phyloP scores from a whole-genome alignment of 352 stramenopile genomes.

The Globisporangium parvum region DNA sequence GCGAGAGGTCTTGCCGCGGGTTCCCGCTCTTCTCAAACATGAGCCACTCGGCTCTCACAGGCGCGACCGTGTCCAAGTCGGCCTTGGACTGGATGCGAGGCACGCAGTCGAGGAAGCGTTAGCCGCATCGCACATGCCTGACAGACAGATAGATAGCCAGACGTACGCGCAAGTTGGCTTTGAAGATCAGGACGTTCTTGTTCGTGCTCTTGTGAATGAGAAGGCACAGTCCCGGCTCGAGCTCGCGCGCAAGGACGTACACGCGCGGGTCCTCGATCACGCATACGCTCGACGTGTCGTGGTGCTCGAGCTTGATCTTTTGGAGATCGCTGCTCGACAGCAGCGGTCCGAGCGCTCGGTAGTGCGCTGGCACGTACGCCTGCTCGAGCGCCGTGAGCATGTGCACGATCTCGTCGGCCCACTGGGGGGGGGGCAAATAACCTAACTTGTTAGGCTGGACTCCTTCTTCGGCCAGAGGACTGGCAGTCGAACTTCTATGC shows the following conservation, averaged over 20 bases:
- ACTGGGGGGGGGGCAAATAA: no score
- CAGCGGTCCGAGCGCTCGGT: slow-evolving; percentile 44
- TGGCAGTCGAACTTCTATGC: no score
- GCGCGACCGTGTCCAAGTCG: slow-evolving; percentile 25
- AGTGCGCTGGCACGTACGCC: slow-evolving; percentile 46
- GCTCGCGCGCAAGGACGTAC: slow-evolving; percentile 37
- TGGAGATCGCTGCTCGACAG: slow-evolving; percentile 31
- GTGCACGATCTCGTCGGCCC: slow-evolving; percentile 48
- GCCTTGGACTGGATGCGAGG: slow-evolving; percentile 19
- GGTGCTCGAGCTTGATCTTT: slow-evolving; percentile 32
- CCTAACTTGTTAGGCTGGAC: no score
- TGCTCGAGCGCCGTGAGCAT: slow-evolving; percentile 33
- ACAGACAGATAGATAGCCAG: not conserved
- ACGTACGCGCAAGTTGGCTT: slow-evolving; percentile 26
- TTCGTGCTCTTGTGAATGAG: slow-evolving; percentile 60
- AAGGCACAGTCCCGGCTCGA: slow-evolving; percentile 44
- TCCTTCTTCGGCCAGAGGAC: no score
- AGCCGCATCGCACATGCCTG: not conserved
- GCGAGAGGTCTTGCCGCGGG: slow-evolving; percentile 39
- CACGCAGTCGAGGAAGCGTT: not conserved
- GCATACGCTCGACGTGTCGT: slow-evolving; percentile 19
- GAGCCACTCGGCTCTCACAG: slow-evolving; percentile 54
- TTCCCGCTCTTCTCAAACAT: slow-evolving; percentile 65
- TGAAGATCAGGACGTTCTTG: slow-evolving; percentile 51
- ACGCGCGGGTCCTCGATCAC: slow-evolving; percentile 33